Conservation (phyloP, 805 yeast genomes). For the Saitoella complicata region DNA sequence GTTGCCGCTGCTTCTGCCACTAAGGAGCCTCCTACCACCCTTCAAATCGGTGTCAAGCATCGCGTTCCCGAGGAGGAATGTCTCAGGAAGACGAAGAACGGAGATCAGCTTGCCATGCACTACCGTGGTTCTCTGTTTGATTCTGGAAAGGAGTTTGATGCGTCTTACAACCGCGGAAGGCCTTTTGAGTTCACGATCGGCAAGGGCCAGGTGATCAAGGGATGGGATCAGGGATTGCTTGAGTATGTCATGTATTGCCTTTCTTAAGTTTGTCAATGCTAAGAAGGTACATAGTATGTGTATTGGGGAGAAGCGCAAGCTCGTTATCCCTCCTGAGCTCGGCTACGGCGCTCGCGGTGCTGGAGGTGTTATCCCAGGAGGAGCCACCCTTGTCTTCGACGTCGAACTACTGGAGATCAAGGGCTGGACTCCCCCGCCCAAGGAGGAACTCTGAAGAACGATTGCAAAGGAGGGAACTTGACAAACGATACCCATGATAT, state of each 20-base stretch:
- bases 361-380: slow-evolving; percentile 53
- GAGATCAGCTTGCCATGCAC: slow-evolving; percentile 61
- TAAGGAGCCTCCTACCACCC: too few species aligned
- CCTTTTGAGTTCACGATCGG: slow-evolving; percentile 70
- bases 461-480: too few species aligned
- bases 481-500: too few species aligned
- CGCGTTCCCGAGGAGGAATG: slow-evolving; percentile 7
- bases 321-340: slow-evolving; percentile 61
- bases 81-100: slow-evolving; percentile 35
- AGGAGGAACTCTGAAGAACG: too few species aligned
- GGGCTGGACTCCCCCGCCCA: slow-evolving; percentile 7
- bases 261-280: not conserved
- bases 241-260: slow-evolving; percentile 22
- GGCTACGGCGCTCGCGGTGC: slow-evolving; percentile 42
- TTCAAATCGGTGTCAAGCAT: too few species aligned
- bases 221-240: slow-evolving; percentile 79
- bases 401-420: slow-evolving; percentile 46
- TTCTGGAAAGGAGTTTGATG: slow-evolving; percentile 54
- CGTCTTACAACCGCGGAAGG: slow-evolving; percentile 42
- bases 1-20: too few species aligned
- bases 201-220: slow-evolving; percentile 60
- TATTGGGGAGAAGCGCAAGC: slow-evolving; percentile 67
- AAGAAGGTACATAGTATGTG: slow-evolving; percentile 36
- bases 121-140: slow-evolving; percentile 56
- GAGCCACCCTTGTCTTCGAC: slow-evolving; percentile 52